These are phyloP conservation scores for Powellomyces hirtus DNA, from an alignment of 192 early-diverging fungal genomes.

Conservation along the genomic window DNA sequence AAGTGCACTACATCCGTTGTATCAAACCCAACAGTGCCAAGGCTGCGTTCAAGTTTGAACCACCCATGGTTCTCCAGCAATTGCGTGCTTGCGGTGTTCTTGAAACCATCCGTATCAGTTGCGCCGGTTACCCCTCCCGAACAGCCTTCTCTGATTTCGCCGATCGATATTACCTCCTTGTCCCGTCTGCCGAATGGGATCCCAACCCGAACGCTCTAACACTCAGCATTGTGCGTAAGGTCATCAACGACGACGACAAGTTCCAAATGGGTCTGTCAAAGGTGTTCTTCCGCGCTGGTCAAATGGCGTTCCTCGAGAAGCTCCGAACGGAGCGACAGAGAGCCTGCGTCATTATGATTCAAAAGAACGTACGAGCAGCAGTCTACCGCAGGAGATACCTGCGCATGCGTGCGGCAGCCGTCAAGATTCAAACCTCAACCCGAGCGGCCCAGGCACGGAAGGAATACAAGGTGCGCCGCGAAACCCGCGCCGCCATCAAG, in stretches of 20 bases:
- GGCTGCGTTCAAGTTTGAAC: conserved; percentile 87
- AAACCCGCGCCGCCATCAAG: conserved; percentile 65
- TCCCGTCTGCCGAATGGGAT: conserved; percentile 51
- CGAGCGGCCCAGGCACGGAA: conserved; percentile 67
- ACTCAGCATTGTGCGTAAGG: conserved; percentile 48
- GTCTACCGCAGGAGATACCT: conserved; percentile 45
- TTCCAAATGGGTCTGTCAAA: conserved; percentile 94
- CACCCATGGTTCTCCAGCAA: conserved; percentile 90
- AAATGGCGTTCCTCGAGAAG: conserved; percentile 86
- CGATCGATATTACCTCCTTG: conserved; percentile 68
- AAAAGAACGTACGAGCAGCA: conserved; percentile 79
- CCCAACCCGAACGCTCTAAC: conserved; percentile 55
- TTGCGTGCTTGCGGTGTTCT: conserved; percentile 97
- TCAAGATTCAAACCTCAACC: conserved; percentile 59
- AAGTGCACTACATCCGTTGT: conserved; percentile 97
- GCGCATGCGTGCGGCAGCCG: conserved; percentile 48
- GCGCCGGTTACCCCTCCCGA: conserved; percentile 94
- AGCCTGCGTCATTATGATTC: conserved; percentile 78
- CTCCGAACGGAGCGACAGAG: conserved; percentile 80
- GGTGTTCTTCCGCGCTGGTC: conserved; percentile 98
- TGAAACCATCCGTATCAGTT: conserved; percentile 98
- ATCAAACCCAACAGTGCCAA: conserved; percentile 98
- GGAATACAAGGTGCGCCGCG: conserved; percentile 54
- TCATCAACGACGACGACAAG: conserved; percentile 79
- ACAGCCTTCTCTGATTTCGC: conserved; percentile 89